phyloP scores from a whole-genome alignment of 176 grass and related monocot genomes.

The Coix lacrymajobi region DNA sequence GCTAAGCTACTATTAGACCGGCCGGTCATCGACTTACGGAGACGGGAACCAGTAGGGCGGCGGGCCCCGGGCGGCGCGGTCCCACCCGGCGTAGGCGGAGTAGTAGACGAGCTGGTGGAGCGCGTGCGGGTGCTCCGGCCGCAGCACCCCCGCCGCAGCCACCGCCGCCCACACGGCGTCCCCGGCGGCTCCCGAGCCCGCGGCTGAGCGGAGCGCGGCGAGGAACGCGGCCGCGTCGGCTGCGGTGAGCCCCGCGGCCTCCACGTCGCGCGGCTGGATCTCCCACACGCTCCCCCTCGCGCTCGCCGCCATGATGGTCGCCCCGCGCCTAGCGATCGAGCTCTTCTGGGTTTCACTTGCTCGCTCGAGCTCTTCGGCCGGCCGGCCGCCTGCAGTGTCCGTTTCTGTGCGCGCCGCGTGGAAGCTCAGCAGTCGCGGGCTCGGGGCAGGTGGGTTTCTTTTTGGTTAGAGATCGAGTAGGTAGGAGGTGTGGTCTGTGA shows the following conservation, averaged over 20 bases:
- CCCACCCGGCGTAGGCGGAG: slow-evolving; percentile 74
- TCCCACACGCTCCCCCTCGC: slow-evolving; percentile 61
- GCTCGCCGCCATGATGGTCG: slow-evolving; percentile 18
- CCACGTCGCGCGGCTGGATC: slow-evolving; percentile 53
- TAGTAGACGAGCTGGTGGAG: slow-evolving; percentile 95
- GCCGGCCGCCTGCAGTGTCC: neutral
- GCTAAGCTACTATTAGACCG: neutral
- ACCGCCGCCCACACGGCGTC: slow-evolving; percentile 54
- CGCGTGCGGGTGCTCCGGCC: slow-evolving; percentile 80
- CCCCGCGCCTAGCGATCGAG: slow-evolving; percentile 2
- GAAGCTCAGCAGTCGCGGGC: neutral
- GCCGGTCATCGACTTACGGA: slow-evolving; percentile 33
- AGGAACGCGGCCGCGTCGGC: slow-evolving; percentile 39
- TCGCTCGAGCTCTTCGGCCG: neutral
- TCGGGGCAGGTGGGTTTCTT: neutral
- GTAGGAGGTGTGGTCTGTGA: neutral
- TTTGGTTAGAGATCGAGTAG: neutral
- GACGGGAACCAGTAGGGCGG: slow-evolving; percentile 92
- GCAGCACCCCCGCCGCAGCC: slow-evolving; percentile 37
- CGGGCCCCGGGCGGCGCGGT: slow-evolving; percentile 54
- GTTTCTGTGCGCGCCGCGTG: neutral
- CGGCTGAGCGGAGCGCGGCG: slow-evolving; percentile 31
- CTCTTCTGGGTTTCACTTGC: neutral
- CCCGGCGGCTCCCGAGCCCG: neutral
- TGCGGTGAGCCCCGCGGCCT: slow-evolving; percentile 31